phyloP scores from a whole-genome alignment of 2,329 filamentous ascomycete genomes.

The Byssochlamys sp. region DNA sequence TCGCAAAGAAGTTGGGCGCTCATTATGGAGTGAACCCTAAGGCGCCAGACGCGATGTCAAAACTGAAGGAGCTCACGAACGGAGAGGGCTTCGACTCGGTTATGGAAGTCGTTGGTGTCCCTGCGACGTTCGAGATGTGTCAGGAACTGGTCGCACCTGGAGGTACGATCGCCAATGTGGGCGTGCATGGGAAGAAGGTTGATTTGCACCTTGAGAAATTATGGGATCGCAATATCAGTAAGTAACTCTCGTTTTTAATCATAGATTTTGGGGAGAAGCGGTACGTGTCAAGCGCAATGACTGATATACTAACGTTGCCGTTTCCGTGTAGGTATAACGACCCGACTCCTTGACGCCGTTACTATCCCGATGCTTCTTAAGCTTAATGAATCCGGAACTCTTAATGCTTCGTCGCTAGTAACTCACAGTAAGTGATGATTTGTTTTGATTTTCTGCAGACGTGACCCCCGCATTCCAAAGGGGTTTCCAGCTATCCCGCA shows the following conservation, averaged over 20 bases:
- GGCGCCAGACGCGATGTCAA: constrained; percentile 25
- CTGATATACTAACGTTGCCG: neutral
- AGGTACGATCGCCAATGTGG: constrained; percentile 48
- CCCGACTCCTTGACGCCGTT: constrained; percentile 12
- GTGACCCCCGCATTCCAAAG: neutral
- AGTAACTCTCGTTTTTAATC: constrained; percentile 11
- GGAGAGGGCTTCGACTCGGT: constrained; percentile 48
- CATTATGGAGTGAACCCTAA: constrained; percentile 35
- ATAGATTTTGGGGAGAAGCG: neutral
- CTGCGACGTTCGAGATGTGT: constrained; percentile 44
- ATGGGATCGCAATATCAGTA: constrained; percentile 47
- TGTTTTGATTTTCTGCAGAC: neutral
- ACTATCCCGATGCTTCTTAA: constrained; percentile 44
- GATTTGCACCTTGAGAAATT: constrained; percentile 45
- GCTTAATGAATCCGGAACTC: constrained; percentile 32
- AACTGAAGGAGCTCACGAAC: constrained; percentile 38
- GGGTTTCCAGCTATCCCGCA: neutral
- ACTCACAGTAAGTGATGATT: constrained; percentile 35
- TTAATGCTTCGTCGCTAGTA: constrained; percentile 36
- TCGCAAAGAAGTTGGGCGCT: constrained; percentile 43
- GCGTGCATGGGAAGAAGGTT: constrained; percentile 48
- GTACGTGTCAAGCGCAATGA: neutral
- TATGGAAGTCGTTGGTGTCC: constrained; percentile 50
- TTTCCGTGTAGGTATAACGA: neutral
- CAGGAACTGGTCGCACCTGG: constrained; percentile 47